These are phyloP conservation scores for Cryptomeria japonica DNA, from an alignment of 75 land plant genomes.

Conservation along the genomic window DNA sequence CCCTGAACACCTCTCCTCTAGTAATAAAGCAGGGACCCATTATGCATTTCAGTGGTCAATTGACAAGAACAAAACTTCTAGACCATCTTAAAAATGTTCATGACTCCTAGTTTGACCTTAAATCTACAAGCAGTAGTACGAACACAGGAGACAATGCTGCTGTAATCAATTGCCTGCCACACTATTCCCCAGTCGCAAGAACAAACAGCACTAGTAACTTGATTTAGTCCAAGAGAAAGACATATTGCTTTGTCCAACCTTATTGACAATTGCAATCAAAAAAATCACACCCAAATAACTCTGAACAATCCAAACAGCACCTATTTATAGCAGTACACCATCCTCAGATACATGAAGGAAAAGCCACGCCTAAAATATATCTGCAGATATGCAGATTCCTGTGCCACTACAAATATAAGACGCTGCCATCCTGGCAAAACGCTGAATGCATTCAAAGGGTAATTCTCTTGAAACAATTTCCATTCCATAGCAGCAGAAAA, in stretches of 20 bases:
- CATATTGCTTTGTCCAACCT: not conserved
- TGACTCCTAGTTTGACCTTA: not conserved
- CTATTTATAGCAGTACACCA: not conserved
- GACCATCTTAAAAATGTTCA: not conserved
- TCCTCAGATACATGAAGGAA: not conserved
- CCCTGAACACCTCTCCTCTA: too few relatives aligned
- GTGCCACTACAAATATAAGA: not conserved
- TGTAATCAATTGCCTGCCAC: not conserved
- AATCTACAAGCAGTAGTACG: not conserved
- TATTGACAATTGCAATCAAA: not conserved
- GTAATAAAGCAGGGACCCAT: not conserved
- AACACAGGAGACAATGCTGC: not conserved
- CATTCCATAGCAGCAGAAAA: not conserved
- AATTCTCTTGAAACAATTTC: not conserved
- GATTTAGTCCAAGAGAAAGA: not conserved
- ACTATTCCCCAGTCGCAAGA: not conserved
- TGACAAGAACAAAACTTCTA: not conserved
- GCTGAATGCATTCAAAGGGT: not conserved
- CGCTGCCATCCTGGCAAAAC: not conserved
- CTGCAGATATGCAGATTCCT: not conserved
- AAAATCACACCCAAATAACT: too few relatives aligned
- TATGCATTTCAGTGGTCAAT: not conserved
- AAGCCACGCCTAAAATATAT: not conserved
- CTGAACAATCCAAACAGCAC: not conserved
- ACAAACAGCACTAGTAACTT: not conserved